These are phyloP conservation scores for Paspalum notatum DNA, from an alignment of 176 grass and related monocot species.

Conservation along the genomic window DNA sequence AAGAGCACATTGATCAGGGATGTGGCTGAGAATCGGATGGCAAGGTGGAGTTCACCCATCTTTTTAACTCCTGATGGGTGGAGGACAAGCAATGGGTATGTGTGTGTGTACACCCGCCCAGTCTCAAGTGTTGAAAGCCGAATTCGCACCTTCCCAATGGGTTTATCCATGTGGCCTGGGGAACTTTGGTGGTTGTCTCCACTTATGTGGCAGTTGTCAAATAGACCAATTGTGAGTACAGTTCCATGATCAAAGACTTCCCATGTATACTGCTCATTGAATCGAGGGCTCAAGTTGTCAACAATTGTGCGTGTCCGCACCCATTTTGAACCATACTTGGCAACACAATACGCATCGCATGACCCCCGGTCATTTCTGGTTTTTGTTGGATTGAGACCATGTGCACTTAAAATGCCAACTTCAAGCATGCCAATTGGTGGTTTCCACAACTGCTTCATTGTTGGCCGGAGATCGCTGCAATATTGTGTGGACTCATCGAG, in stretches of 20 bases:
- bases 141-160: conserved; percentile 84
- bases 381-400: conserved; percentile 72
- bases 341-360: conserved; percentile 92
- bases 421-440: conserved; percentile 83
- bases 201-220: conserved; percentile 77
- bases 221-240: conserved; percentile 83
- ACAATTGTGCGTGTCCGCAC: conserved; percentile 87
- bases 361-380: conserved; percentile 60
- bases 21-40: conserved; percentile 78
- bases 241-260: conserved; percentile 89
- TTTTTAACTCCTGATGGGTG: conserved; percentile 87
- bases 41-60: conserved; percentile 91
- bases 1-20: conserved; percentile 69
- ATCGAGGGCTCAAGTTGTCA: conserved; percentile 63
- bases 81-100: conserved; percentile 83
- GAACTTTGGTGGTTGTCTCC: conserved; percentile 33
- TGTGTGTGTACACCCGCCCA: conserved; percentile 78
- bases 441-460: conserved; percentile 93
- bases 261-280: conserved; percentile 96
- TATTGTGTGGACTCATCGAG: conserved; percentile 91
- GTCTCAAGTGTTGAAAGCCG: conserved; percentile 86
- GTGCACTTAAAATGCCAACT: conserved; percentile 78
- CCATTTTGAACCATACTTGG: conserved; percentile 96
- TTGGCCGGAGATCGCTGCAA: conserved; percentile 86
- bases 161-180: conserved; percentile 51